A percentile compares a stretch with the other conserved stretches of the same genome.
Evolutionary conservation across 129 eudicot genomes (phyloP).

Genomic region (Helianthus tuberosus): DNA sequence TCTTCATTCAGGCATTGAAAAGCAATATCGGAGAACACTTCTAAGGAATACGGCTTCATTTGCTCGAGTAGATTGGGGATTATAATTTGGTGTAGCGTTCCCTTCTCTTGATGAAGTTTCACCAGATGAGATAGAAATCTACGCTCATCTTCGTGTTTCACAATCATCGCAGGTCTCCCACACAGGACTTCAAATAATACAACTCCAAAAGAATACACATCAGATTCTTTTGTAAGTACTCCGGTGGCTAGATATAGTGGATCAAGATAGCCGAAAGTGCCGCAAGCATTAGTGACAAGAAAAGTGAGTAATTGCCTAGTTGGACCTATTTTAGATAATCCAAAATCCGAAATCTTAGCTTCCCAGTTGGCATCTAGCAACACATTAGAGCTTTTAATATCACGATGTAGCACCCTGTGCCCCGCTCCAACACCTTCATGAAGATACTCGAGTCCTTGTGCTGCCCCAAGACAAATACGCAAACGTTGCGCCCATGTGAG

Average conservation of each 20-base stretch:
- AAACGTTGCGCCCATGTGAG: constrained; percentile 25
- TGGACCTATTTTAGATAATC: constrained; percentile 17
- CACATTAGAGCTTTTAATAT: constrained; percentile 21
- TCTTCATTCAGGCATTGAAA: constrained; percentile 9
- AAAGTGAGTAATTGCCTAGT: constrained; percentile 10
- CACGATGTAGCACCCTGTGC: constrained; percentile 20
- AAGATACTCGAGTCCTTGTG: constrained; percentile 5
- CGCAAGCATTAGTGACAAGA: constrained; percentile 15
- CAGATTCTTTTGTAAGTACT: not conserved
- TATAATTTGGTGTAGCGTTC: not conserved
- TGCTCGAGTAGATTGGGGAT: not conserved
- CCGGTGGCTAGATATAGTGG: not conserved
- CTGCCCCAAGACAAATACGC: constrained; percentile 6
- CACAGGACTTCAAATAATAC: constrained; percentile 21
- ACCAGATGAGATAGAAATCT: not conserved
- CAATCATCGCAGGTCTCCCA: constrained; percentile 2
- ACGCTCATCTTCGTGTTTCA: not conserved
- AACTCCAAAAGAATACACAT: constrained; percentile 25
- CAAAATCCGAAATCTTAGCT: constrained; percentile 27
- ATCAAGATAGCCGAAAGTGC: constrained; percentile 18
- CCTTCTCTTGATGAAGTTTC: not conserved
- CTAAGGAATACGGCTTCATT: not conserved
- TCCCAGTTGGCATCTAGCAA: constrained; percentile 11
- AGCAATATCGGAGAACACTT: constrained; percentile 6
- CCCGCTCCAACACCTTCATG: constrained; percentile 8